Evolutionary conservation across 192 early-diverging fungal genomes (phyloP), one percentile per base, ranked within the genome.

Genomic region (Coemansia sp.): DNA sequence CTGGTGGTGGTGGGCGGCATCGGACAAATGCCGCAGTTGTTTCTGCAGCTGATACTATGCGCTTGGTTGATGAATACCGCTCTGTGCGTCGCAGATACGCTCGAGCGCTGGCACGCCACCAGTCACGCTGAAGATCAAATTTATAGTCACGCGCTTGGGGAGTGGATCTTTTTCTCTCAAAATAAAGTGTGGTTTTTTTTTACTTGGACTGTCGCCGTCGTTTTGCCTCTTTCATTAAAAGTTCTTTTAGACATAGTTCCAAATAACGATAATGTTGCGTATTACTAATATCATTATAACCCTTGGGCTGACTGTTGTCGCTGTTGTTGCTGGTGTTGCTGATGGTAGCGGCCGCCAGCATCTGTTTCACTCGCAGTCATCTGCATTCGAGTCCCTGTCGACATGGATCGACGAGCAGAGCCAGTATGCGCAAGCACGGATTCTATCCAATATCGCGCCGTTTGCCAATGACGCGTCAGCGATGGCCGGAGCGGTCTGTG

Each of bases 401-500:
- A 5, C 15, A 0, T 82, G 79, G 79, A 70, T 76, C 2, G 2
- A 37, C 4, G 14, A 20, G 4, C 79, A 82, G 19, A 46, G 49
- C 17, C 4, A 17, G 0, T 60, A 41, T 11, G 42, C 73, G 4
- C 45, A 42, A 25, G 11, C 9, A 9, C 67, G 51, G 1, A 76
- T 82, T 4, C 56, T 82, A 1, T 45, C 53, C 43, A 82, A 82
- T 57, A 76, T 76, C 31, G 79, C 70, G 5, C 73, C 73, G 2
- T 61, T 71, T 15, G 22, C 66, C 20, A 6, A 15, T 41, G 73
- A 82, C 53, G 51, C 42, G 0, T 19, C 22, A 1, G 77, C 82
- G 4, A 27, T 70, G 51, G 35, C 79, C 6, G 83, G 83, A 9
- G 74, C 83, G 0, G 61, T 85, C 6, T 79, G 75, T 22, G 83